Conservation (phyloP, 176 grass and related monocot species). For the Zea luxurians region DNA sequence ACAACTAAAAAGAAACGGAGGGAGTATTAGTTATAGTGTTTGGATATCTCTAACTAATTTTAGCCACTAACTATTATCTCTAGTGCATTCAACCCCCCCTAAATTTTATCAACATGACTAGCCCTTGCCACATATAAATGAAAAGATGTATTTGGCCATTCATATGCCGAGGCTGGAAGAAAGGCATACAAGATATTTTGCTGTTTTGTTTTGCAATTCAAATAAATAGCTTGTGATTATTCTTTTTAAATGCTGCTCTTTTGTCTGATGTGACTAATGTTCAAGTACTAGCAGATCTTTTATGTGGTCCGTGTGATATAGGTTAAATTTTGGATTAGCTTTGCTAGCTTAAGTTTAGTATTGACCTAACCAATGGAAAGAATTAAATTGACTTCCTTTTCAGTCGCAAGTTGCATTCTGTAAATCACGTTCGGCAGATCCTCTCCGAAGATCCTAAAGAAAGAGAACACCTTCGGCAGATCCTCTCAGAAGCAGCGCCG, state of each 20-base stretch:
- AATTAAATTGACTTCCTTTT: background rate
- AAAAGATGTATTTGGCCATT: slow-evolving; percentile 16
- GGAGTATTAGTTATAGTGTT: too few species aligned
- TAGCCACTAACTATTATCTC: too few species aligned
- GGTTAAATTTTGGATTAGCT: background rate
- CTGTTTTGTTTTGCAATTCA: slow-evolving; percentile 19
- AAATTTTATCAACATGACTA: slow-evolving; percentile 33
- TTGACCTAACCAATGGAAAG: background rate
- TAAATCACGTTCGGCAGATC: too few species aligned
- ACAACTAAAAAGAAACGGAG: too few species aligned
- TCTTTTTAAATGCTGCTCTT: slow-evolving; percentile 8
- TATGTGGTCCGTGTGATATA: background rate
- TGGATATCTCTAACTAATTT: too few species aligned
- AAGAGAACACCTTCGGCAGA: too few species aligned
- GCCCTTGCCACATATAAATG: slow-evolving; percentile 19
- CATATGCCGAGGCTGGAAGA: slow-evolving; percentile 24
- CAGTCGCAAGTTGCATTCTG: background rate
- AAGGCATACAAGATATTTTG: slow-evolving; percentile 30
- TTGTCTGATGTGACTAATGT: background rate
- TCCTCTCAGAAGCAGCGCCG: too few species aligned
- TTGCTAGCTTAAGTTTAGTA: background rate
- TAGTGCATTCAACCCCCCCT: too few species aligned
- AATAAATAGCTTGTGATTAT: slow-evolving; percentile 20
- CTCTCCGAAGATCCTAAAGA: too few species aligned
- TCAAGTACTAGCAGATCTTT: background rate